Conservation (phyloP, 192 early-diverging fungal species). For the Backusella sp. region DNA sequence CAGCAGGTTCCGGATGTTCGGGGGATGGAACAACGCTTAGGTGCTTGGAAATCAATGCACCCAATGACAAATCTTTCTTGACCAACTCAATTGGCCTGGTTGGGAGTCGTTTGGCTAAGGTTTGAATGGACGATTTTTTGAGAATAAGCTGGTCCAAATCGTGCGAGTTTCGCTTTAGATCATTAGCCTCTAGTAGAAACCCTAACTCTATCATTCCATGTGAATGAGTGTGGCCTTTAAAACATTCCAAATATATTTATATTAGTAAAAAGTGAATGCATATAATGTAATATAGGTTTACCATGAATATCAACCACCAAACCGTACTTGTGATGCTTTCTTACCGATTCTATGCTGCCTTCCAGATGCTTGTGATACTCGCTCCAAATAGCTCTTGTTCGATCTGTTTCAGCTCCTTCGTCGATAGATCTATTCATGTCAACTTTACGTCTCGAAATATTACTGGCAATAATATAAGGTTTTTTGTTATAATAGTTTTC, state of each 20-base stretch:
- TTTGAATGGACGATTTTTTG: slow-evolving; percentile 3
- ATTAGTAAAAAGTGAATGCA: no score
- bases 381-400: neutral
- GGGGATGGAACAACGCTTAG: neutral
- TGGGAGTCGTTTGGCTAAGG: neutral
- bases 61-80: neutral
- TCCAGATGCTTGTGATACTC: neutral
- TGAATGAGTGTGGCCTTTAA: slow-evolving; percentile 1
- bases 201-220: slow-evolving; percentile 9
- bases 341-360: neutral
- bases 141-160: neutral
- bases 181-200: neutral
- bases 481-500: neutral
- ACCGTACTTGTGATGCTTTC: neutral
- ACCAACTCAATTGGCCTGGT: neutral
- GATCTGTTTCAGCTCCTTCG: slow-evolving; percentile 1
- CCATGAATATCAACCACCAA: slow-evolving; percentile 11
- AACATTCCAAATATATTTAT: neutral
- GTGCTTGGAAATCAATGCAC: neutral
- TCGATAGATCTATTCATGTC: slow-evolving; percentile 5
- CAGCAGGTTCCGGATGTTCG: neutral
- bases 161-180: neutral
- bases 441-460: neutral
- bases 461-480: neutral
- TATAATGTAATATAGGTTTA: neutral